Conservation (phyloP, 2,329 filamentous ascomycete species). For the Diaporthe citri region DNA sequence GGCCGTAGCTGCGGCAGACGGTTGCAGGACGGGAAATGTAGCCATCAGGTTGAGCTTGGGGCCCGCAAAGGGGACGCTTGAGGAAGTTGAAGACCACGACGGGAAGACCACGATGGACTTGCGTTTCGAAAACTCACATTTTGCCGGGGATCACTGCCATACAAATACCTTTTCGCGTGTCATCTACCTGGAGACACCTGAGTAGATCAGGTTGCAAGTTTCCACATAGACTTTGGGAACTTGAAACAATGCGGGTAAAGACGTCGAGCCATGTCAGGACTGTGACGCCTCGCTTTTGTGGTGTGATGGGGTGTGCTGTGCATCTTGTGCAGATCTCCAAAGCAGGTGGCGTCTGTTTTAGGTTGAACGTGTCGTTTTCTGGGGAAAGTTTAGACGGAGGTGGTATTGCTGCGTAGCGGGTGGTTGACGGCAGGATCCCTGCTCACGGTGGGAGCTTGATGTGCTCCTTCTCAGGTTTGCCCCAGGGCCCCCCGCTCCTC, state of each 20-base stretch:
- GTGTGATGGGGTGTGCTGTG: conserved; percentile 14
- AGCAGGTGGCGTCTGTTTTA: conserved; percentile 3
- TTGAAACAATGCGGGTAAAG: conserved; percentile 29
- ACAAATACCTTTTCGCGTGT: conserved; percentile 11
- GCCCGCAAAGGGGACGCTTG: background rate
- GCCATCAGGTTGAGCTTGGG: conserved; percentile 23
- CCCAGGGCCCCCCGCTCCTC: background rate
- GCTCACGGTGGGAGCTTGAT: background rate
- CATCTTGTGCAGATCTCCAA: conserved; percentile 9
- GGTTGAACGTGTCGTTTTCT: background rate
- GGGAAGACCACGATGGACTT: background rate
- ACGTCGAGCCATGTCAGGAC: conserved; percentile 19
- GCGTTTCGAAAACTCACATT: background rate
- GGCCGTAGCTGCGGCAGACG: conserved; percentile 16
- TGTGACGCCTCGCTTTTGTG: conserved; percentile 11
- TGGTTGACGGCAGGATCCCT: conserved; percentile 9
- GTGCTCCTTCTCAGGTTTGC: background rate
- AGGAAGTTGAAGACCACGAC: background rate
- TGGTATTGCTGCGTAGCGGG: conserved; percentile 16
- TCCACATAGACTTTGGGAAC: conserved; percentile 19
- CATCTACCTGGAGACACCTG: background rate
- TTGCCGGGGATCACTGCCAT: background rate
- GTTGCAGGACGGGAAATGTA: conserved; percentile 18
- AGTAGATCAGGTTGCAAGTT: conserved; percentile 18
- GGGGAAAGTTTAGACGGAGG: conserved; percentile 26